Base-by-base conservation (phyloP, 805 yeast species). In the Suhomyces canberraensis region DNA sequence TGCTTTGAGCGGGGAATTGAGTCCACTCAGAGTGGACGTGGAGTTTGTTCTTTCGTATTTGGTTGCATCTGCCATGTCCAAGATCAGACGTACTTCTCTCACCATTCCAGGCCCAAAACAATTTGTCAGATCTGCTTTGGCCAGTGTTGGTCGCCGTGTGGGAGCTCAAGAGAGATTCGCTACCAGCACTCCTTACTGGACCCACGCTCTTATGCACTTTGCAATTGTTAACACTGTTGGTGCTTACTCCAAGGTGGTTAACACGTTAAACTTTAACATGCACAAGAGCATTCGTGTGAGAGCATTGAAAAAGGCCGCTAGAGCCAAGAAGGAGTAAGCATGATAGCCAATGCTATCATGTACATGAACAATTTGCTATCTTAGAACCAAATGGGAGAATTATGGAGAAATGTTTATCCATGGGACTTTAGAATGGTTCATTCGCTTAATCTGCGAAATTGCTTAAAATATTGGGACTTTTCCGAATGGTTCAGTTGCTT, bases 1-100 rank as follows among this genome's bases (percentile, higher is more conserved):
- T 35, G 89, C 96, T 1, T 71, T 93, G 48, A 84, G 96, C 13
- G 89, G 90, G 24, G 98, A 93, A 63, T 72, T 93, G 52, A 66
- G 71, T 36, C 61, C 76, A 0, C 59, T 75, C 36, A 78, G 80
- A 16, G 75, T 93, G 46, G 98, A 93, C 54, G 97, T 88, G 39
- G 89, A 91, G 63, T 67, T 88, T 29, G 81, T 85, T 20, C 60
- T 90, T 30, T 86, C 96, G 8, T 93, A 93, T 62, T 71, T 93
- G 50, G 98, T 93, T 27, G 84, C 96, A 4, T 84, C 96, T 22
- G 85, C 95, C 44, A 89, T 93, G 97, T 90, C 97, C 30, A 93
- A 93, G 71, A 78, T 93, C 53, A 82, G 81, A 64, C 79, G 83
- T 53, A 57, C 93, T 8, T 82, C 95, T 16, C 58, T 71, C 24